Percentiles rank a stretch among this genome's conserved stretches.
These are phyloP conservation scores for Penicillium sp. DNA, from an alignment of 2,329 filamentous ascomycete species.

Conservation along the genomic window DNA sequence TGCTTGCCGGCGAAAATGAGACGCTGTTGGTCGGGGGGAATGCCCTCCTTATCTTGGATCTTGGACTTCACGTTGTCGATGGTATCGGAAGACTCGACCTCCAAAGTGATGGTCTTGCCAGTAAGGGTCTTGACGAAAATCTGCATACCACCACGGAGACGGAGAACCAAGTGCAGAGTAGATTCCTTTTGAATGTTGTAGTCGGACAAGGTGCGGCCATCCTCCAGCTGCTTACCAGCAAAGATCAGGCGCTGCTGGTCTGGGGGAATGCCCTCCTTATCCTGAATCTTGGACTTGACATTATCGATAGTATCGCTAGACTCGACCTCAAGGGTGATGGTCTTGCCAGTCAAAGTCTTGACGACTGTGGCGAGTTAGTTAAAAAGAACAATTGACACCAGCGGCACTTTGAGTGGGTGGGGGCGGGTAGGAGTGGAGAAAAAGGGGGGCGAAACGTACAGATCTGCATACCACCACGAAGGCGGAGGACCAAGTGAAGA, in stretches of 20 bases:
- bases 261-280: slow-evolving; percentile 95
- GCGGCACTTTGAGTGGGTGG: not conserved
- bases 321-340: slow-evolving; percentile 68
- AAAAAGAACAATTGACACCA: not conserved
- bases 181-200: slow-evolving; percentile 97
- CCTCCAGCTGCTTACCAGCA: slow-evolving; percentile 93
- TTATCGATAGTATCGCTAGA: slow-evolving; percentile 90
- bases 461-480: slow-evolving; percentile 67
- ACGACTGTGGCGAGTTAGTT: slow-evolving; percentile 48
- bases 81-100: slow-evolving; percentile 86
- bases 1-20: slow-evolving; percentile 94
- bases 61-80: slow-evolving; percentile 95
- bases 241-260: slow-evolving; percentile 97
- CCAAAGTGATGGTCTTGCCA: slow-evolving; percentile 91
- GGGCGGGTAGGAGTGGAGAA: slow-evolving; percentile 5
- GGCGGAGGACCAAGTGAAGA: slow-evolving; percentile 74
- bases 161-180: slow-evolving; percentile 82
- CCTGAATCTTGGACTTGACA: slow-evolving; percentile 95
- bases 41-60: slow-evolving; percentile 81
- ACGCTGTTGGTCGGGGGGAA: slow-evolving; percentile 92
- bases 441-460: slow-evolving; percentile 51
- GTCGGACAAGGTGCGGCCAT: slow-evolving; percentile 85
- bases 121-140: slow-evolving; percentile 63
- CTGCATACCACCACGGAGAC: slow-evolving; percentile 78
- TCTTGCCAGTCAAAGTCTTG: slow-evolving; percentile 65